phyloP scores from a whole-genome alignment of 108 stramenopile genomes.

The Parmales sp. region DNA sequence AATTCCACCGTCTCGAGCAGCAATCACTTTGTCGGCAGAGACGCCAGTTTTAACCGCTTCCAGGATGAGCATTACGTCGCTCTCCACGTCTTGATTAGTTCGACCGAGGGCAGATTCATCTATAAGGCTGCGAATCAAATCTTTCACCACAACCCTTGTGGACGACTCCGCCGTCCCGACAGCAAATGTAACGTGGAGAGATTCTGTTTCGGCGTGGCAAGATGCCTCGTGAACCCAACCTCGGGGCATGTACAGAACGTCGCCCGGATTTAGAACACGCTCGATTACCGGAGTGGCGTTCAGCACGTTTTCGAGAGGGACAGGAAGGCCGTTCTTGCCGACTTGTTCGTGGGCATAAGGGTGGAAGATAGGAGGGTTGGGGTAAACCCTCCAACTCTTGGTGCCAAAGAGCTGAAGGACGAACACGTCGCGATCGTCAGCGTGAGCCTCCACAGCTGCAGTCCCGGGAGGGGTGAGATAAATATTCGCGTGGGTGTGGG shows the following conservation, averaged over 20 bases:
- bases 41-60: too few relatives aligned
- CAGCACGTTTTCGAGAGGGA: constrained; percentile 40
- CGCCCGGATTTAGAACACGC: constrained; percentile 41
- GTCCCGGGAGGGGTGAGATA: constrained; percentile 69
- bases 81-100: too few relatives aligned
- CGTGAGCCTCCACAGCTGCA: constrained; percentile 63
- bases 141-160: too few relatives aligned
- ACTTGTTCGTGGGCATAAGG: constrained; percentile 74
- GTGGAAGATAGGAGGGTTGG: constrained; percentile 44
- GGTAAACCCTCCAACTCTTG: constrained; percentile 67
- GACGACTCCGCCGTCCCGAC: not conserved
- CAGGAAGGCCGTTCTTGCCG: constrained; percentile 55
- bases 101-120: too few relatives aligned
- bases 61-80: too few relatives aligned
- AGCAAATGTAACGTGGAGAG: not conserved
- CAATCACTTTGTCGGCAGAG: too few relatives aligned
- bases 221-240: constrained; percentile 70
- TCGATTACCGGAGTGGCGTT: constrained; percentile 36
- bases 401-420: constrained; percentile 59
- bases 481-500: constrained; percentile 63
- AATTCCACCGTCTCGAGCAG: too few relatives aligned
- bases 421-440: constrained; percentile 82
- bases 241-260: constrained; percentile 75
- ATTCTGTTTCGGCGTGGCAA: not conserved
- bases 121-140: too few relatives aligned